These are phyloP conservation scores for Penicillium daleae DNA, from an alignment of 495 filamentous ascomycete genomes.

Conservation along the genomic window DNA sequence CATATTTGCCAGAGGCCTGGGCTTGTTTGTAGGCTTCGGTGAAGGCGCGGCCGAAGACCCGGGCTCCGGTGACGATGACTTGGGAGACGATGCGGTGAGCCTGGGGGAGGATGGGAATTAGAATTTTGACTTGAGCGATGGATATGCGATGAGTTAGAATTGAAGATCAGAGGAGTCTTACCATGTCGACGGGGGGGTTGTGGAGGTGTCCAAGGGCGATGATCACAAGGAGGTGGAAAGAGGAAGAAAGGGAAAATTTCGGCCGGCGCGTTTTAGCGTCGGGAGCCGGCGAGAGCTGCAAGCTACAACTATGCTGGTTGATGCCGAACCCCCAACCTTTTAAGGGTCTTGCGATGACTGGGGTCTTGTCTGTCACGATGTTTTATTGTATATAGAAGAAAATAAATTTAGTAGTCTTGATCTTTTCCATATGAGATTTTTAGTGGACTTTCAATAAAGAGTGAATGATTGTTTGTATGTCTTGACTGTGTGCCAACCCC, in stretches of 20 bases:
- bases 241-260: slow-evolving; percentile 46
- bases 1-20: slow-evolving; percentile 79
- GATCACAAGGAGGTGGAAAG: slow-evolving; percentile 34
- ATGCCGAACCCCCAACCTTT: not conserved
- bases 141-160: not conserved
- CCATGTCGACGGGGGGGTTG: slow-evolving; percentile 31
- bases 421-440: not conserved
- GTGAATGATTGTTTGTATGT: not conserved
- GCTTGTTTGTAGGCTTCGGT: slow-evolving; percentile 91
- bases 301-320: slow-evolving; percentile 15
- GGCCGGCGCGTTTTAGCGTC: slow-evolving; percentile 38
- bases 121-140: slow-evolving; percentile 1
- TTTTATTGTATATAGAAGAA: not conserved
- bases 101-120: slow-evolving; percentile 46
- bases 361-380: not conserved
- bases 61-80: slow-evolving; percentile 84
- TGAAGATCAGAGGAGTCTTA: slow-evolving; percentile 19
- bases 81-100: slow-evolving; percentile 94
- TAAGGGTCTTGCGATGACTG: not conserved
- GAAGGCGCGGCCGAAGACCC: slow-evolving; percentile 92
- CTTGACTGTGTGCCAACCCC: not conserved
- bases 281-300: slow-evolving; percentile 28
- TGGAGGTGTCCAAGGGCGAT: slow-evolving; percentile 28
- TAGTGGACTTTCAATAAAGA: no score
- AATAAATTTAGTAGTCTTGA: not conserved